Evolutionary conservation across 495 filamentous ascomycete species (phyloP), one percentile per base, ranked within the genome.

Genomic region (Neurospora sp.): DNA sequence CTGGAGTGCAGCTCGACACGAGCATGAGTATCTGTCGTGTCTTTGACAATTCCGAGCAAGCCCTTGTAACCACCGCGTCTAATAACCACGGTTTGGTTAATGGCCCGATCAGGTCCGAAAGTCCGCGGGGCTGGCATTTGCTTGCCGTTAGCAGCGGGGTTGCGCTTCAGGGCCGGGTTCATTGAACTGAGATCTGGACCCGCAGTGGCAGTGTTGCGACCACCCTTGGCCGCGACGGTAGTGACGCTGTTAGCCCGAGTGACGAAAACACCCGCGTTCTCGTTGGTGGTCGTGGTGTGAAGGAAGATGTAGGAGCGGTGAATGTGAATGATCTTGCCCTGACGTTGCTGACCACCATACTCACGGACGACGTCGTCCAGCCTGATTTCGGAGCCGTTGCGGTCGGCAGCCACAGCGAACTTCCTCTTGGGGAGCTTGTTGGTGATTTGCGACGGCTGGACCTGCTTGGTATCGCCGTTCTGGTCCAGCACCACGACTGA

Each of bases 1-100:
- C 95, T 96, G 31, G 93, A 92, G 81, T 98, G 95, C 37, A 99
- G 85, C 82, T 98, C 96, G 42, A 99, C 92, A 27, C 94, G 91
- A 39, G 93, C 95, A 75, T 91, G 89, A 1, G 86, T 87, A 73
- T 96, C 94, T 0, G 92, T 95, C 0, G 96, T 90, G 79, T 98
- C 94, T 78, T 96, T 97, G 76, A 99, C 93, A 72, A 97, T 97
- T 75, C 96, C 96, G 69, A 99, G 86, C 16, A 97, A 85, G 70
- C 95, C 96, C 83, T 99, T 99, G 82, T 94, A 93, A 1, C 90
- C 89, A 11, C 96, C 96, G 77, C 89, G 92, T 69, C 90, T 85
- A 74, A 98, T 90, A 39, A 88, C 92, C 42, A 98, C 93, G 1
- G 94, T 98, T 83, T 98, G 94, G 23, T 93, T 93, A 74, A 98